These are phyloP conservation scores for Silene latifolia DNA, from an alignment of 148 eudicot species.

Conservation along the genomic window DNA sequence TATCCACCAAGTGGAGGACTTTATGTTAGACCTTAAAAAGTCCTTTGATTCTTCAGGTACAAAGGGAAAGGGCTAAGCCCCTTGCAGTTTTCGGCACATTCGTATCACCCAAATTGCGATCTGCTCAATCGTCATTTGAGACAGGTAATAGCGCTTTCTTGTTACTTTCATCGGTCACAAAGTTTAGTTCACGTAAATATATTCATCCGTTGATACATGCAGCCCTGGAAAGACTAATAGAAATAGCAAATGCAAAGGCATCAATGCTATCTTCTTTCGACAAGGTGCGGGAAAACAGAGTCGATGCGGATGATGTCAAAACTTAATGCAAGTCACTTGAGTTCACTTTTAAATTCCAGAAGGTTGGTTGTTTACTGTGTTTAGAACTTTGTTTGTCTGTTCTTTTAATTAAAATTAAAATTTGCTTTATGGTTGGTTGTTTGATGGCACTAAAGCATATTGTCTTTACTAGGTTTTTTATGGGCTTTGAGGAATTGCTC, in stretches of 20 bases:
- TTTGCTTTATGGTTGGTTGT: not conserved
- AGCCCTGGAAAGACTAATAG: slow-evolving; percentile 74
- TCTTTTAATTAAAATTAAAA: no score
- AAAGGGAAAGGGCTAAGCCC: slow-evolving; percentile 61
- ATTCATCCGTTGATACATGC: slow-evolving; percentile 21
- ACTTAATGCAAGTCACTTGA: slow-evolving; percentile 7
- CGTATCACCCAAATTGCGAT: slow-evolving; percentile 84
- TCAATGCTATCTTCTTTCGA: slow-evolving; percentile 55
- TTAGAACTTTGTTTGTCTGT: not conserved
- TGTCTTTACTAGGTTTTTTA: not conserved
- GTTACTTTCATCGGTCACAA: not conserved
- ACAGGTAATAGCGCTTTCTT: slow-evolving; percentile 42
- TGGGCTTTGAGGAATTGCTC: not conserved
- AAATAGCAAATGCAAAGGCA: slow-evolving; percentile 73
- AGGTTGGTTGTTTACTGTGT: slow-evolving; percentile 14
- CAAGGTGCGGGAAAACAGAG: slow-evolving; percentile 34
- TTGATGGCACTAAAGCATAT: not conserved
- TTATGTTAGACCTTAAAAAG: not conserved
- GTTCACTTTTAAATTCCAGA: not conserved
- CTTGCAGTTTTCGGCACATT: slow-evolving; percentile 80
- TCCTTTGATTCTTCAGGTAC: slow-evolving; percentile 38
- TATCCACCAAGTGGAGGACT: not conserved
- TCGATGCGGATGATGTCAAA: slow-evolving; percentile 19
- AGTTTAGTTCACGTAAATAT: slow-evolving; percentile 1
- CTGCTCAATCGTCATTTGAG: slow-evolving; percentile 82